A percentile compares a stretch with the other conserved stretches of the same genome.
These are phyloP conservation scores for Candida anutae DNA, from an alignment of 1,139 yeast species.

Conservation along the genomic window DNA sequence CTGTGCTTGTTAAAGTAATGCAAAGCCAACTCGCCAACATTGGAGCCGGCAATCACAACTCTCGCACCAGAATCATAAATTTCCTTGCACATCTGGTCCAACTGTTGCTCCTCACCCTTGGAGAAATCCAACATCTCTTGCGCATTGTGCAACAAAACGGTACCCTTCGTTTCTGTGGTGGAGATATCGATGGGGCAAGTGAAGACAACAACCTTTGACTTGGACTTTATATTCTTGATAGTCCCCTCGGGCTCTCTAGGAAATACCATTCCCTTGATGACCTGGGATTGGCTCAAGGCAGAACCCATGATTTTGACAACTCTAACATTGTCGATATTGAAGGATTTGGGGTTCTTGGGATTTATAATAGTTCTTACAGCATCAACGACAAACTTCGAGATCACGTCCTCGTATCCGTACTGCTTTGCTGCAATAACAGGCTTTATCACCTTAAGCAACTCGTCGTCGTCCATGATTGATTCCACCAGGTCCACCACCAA, in stretches of 20 bases:
- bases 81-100: conserved; percentile 81
- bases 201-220: conserved; percentile 84
- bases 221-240: conserved; percentile 49
- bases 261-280: conserved; percentile 95
- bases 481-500: conserved; percentile 58
- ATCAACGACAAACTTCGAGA: conserved; percentile 75
- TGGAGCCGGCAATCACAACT: conserved; percentile 89
- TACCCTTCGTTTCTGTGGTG: conserved; percentile 94
- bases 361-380: conserved; percentile 72
- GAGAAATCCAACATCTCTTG: conserved; percentile 94
- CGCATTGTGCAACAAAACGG: conserved; percentile 91
- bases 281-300: conserved; percentile 63
- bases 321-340: conserved; percentile 83
- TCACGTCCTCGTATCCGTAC: conserved; percentile 75
- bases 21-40: conserved; percentile 85
- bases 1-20: conserved; percentile 87
- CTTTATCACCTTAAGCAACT: conserved; percentile 66
- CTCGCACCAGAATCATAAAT: conserved; percentile 77
- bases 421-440: conserved; percentile 94
- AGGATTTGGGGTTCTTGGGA: conserved; percentile 50
- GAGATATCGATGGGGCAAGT: conserved; percentile 93
- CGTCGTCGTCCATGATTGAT: conserved; percentile 45
- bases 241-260: conserved; percentile 95
- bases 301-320: conserved; percentile 97
- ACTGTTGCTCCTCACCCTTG: conserved; percentile 92